Percentiles rank a stretch among this genome's conserved stretches.
phyloP scores from a whole-genome alignment of 2,329 filamentous ascomycete species.

The Colletotrichum brevisporum region DNA sequence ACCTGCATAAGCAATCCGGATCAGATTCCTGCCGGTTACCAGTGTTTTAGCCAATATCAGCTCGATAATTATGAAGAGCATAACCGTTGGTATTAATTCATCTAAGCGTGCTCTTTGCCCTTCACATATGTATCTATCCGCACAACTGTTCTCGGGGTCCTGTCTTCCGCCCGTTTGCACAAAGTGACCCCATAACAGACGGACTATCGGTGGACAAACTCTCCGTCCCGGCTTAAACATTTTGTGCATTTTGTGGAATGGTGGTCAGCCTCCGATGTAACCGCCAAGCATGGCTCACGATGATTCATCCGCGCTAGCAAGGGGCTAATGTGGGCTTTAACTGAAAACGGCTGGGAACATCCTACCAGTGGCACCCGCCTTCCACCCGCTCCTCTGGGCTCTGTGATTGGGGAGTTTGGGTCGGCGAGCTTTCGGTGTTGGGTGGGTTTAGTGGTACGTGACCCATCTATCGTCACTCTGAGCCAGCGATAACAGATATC shows the following conservation, averaged over 20 bases:
- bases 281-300: constrained; percentile 34
- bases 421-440: background rate
- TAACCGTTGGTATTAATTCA: background rate
- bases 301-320: constrained; percentile 40
- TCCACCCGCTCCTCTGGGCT: background rate
- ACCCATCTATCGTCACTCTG: constrained; percentile 2
- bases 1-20: no score
- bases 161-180: constrained; percentile 11
- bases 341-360: background rate
- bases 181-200: background rate
- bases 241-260: background rate
- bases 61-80: background rate
- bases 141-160: constrained; percentile 13
- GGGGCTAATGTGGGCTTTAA: background rate
- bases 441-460: background rate
- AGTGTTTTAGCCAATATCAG: no score
- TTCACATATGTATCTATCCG: background rate
- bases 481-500: background rate
- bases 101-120: background rate
- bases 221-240: constrained; percentile 13
- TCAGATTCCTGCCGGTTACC: background rate
- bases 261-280: constrained; percentile 11
- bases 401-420: background rate
- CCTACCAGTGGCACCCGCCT: background rate
- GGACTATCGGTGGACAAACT: constrained; percentile 23